Evolutionary conservation across 1,284 basidiomycete species (phyloP), one percentile per base, ranked within the genome.

Genomic region (Somion occarium): DNA sequence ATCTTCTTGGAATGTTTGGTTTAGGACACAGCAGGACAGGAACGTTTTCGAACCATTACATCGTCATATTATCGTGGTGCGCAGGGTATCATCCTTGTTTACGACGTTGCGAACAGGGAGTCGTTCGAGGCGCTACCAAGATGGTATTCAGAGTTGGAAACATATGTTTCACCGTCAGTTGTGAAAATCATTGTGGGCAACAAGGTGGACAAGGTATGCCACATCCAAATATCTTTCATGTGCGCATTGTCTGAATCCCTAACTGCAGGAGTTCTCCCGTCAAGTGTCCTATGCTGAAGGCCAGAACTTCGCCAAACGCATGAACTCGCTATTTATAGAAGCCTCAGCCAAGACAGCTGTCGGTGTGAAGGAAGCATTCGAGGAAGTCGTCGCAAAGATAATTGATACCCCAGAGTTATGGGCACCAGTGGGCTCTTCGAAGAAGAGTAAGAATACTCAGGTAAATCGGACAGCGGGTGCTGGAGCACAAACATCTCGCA

Each of bases 121-220:
- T 89, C 93, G 0, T 99, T 97, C 64, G 93, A 97, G 44, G 90
- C 93, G 12, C 79, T 98, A 13, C 87, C 93, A 12, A 79, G 85
- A 50, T 99, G 97, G 96, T 93, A 91, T 68, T 83, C 83, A 48
- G 96, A 99, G 67, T 83, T 99, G 9, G 93, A 97, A 63, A 96
- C 91, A 22, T 98, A 98, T 64, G 91, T 95, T 46, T 83, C 85
- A 1, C 75, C 77, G 20, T 85, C 87, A 5, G 91, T 97, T n/a
- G 91, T 95, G 46, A 93, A 94, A 78, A 93, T 98, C 61, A 80
- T 99, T 24, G 93, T 98, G 1, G 88, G 88, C 5, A 99, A 99
- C 73, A 99, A 98, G 71, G 78, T 96, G 3, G 96, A 98, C 74
- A 95, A 94, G 79, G 91, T 87, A 48, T 50, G 71, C 63, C 39